Conservation (phyloP, 768 basidiomycete species). For the Cubamyces lactineus region DNA sequence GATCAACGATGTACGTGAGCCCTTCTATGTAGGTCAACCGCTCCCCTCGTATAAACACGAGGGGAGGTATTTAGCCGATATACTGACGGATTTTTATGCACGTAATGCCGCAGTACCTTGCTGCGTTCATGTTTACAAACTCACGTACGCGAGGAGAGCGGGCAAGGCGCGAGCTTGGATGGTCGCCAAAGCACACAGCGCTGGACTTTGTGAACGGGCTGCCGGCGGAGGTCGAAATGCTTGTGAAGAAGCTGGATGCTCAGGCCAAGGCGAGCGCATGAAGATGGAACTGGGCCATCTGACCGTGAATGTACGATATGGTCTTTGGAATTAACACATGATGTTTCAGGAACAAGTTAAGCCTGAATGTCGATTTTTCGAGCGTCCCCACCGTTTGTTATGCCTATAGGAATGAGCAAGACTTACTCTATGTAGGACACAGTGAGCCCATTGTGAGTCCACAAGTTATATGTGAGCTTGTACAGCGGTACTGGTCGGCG, state of each 20-base stretch:
- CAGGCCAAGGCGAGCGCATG: not conserved
- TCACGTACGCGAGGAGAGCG: constrained; percentile 1
- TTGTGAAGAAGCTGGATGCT: not conserved
- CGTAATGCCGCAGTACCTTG: not conserved
- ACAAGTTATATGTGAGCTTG: no score
- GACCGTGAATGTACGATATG: no score
- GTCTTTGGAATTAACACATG: no score
- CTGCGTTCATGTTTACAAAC: not conserved
- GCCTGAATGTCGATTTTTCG: no score
- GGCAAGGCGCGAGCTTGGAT: constrained; percentile 43
- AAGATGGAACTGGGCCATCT: not conserved
- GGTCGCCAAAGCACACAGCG: constrained; percentile 47
- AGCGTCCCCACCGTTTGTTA: no score
- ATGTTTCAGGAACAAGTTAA: no score
- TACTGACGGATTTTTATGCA: no score
- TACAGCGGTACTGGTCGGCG: no score
- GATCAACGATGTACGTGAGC: not conserved
- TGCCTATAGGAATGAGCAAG: no score
- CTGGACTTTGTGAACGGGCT: constrained; percentile 47
- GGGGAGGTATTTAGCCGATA: no score
- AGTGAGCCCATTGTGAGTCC: no score
- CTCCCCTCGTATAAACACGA: not conserved
- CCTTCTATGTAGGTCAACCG: not conserved
- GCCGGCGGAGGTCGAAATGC: constrained; percentile 39
- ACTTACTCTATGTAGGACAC: no score